Evolutionary conservation across 2,329 filamentous ascomycete species (phyloP).

Genomic region (Cercospora janseana): DNA sequence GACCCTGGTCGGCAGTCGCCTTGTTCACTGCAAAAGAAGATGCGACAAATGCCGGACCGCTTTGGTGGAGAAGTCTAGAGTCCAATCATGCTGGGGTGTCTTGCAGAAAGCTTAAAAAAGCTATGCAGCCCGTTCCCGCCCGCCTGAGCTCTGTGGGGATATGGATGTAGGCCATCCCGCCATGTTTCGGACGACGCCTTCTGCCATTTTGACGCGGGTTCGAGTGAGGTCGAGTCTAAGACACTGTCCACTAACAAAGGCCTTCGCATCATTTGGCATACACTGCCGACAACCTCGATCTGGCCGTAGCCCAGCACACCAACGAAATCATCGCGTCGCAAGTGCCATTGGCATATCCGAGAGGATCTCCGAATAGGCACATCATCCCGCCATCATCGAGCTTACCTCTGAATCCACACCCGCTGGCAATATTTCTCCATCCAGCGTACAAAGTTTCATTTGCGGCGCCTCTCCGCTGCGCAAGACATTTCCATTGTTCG

Average conservation of each 20-base stretch:
- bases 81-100: constrained; percentile 20
- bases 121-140: constrained; percentile 22
- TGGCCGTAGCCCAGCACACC: not conserved
- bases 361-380: constrained; percentile 22
- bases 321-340: not conserved
- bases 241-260: not conserved
- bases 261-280: not conserved
- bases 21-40: not conserved
- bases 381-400: constrained; percentile 18
- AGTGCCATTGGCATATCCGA: constrained; percentile 13
- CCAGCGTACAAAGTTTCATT: not conserved
- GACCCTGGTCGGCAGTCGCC: not conserved
- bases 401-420: constrained; percentile 21
- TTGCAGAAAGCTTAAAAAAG: constrained; percentile 24
- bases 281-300: not conserved
- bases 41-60: constrained; percentile 16
- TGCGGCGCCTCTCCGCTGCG: constrained; percentile 4
- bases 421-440: constrained; percentile 12
- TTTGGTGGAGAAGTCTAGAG: not conserved
- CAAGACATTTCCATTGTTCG: constrained; percentile 17
- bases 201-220: constrained; percentile 9
- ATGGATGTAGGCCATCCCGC: constrained; percentile 27
- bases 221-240: not conserved
- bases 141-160: constrained; percentile 26
- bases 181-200: constrained; percentile 28